phyloP scores from a whole-genome alignment of 2,329 filamentous ascomycete genomes.

The Trichoderma sp. region DNA sequence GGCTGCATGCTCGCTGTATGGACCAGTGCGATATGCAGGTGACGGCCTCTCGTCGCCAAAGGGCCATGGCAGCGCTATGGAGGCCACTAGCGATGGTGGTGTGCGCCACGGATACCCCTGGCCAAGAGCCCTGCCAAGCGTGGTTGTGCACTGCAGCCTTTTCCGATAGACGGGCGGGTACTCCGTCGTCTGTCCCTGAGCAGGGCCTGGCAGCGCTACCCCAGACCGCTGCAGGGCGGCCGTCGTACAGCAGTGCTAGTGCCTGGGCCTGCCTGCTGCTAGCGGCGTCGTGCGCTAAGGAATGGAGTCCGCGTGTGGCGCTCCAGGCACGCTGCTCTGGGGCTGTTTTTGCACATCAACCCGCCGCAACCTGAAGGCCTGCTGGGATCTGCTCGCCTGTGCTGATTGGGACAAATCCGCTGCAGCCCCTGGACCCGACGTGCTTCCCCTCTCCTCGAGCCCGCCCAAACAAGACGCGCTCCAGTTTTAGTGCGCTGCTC shows the following conservation, averaged over 20 bases:
- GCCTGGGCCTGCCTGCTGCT: background rate
- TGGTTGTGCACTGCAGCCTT: constrained; percentile 17
- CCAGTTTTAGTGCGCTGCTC: constrained; percentile 15
- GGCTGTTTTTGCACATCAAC: background rate
- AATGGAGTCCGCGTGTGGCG: constrained; percentile 6
- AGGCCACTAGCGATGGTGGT: constrained; percentile 8
- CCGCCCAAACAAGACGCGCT: constrained; percentile 22
- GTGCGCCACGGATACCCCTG: constrained; percentile 19
- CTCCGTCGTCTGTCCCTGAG: constrained; percentile 21
- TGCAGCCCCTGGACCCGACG: constrained; percentile 10
- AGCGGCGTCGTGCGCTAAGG: background rate
- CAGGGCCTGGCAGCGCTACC: constrained; percentile 24
- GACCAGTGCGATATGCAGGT: constrained; percentile 7
- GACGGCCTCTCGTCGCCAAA: constrained; percentile 5
- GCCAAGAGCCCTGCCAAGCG: constrained; percentile 16
- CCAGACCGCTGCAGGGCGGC: constrained; percentile 22
- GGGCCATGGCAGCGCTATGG: background rate
- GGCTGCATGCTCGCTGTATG: background rate
- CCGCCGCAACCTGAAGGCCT: constrained; percentile 20
- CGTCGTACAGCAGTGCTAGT: constrained; percentile 15
- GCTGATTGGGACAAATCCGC: background rate
- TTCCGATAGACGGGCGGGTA: constrained; percentile 25
- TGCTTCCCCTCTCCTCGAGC: constrained; percentile 17
- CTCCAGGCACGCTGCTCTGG: background rate
- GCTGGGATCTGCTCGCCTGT: background rate